Evolutionary conservation across 257 asterid genomes (phyloP), one percentile per base, ranked within the genome.

Genomic region (Fraxinus pennsylvanica): DNA sequence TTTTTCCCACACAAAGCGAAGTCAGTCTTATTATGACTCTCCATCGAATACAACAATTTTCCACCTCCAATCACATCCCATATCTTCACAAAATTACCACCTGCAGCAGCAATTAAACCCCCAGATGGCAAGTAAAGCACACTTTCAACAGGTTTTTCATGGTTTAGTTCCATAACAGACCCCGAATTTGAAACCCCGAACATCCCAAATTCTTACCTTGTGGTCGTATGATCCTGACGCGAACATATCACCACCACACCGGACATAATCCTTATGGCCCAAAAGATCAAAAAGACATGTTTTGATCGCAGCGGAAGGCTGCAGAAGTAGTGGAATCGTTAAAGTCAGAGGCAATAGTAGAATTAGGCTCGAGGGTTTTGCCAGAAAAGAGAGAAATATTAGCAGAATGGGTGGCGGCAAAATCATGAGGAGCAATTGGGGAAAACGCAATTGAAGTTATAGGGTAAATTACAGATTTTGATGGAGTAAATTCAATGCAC

Each of bases 51-150:
- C 81, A 96, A 66, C 77, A 96, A 71, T 80, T 87, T 91, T 86
- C 98, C 99, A 73, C 99, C 99, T 22, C 98, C 99, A 21, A 93
- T 86, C 17, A 92, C 83, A 79, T 96, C 99, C 99, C 99, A 96
- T 59, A 96, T 89, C 73, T 96, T 96, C 73, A 96, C 92, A 2
- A 79, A 77, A 87, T 92, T 90, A 2, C 99, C 99, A 79, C 96
- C 94, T 0, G 97, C 88, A 0, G 97, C 92, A 8, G 99, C 99
- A 33, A 96, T 74, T 66, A 96, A 76, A 8, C 97, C 97, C 0
- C 99, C 98, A 2, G 96, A 92, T 0, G 98, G 98, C 83, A 96
- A 79, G 86, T 91, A 96, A 76, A 96, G 82, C 73, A 89, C 98
- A 78, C 93, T 93, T 86, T 96, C 97, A 7, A 96, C 98, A 0